Evolutionary conservation across 768 basidiomycete genomes (phyloP), one percentile per base, ranked within the genome.

Genomic region (Xerocomus spinulosus): DNA sequence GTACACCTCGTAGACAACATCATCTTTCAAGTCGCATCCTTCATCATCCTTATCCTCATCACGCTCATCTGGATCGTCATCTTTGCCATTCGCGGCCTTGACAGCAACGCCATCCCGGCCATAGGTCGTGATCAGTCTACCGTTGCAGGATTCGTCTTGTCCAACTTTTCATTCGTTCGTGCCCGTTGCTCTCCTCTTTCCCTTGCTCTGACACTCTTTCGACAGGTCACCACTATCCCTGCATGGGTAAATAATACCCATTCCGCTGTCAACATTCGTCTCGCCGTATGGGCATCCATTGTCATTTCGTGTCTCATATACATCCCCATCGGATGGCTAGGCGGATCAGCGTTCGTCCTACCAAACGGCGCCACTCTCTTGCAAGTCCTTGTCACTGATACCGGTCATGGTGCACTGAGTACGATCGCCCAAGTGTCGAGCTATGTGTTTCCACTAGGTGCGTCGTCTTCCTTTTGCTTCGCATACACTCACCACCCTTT

Each of bases 181-280:
- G 29, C 23, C 21, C 8, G 3, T 36, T n/a, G 32, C 4, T 30
- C 25, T 0, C 4, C 15, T 13, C 3, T 15, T 28, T 18, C 28
- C 6, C 30, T 26, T 14, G 0, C 1, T 17, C 32, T 23, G 18
- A 50, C 21, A 6, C 8, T 4, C 5, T 10, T 29, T 20, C 7
- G 3, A 35, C 13, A 61, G 59, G 57, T 61, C 15, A 59, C 46
- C 17, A 61, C 60, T 30, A 42, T 62, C 30, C 60, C 59, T 3
- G 54, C 59, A 15, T 61, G 59, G 59, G 60, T 61, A 9, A 61
- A 61, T 3, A 61, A 61, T 23, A 56, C 44, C 12, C 60, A 59
- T 29, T 45, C 59, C 1, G 51, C 54, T 3, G 57, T 61, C 50
- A 50, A 61, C 28, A 52, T 61, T 30, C 56, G 53, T 34, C 49